Conservation (phyloP, 768 basidiomycete genomes). For the Russula sp. region DNA sequence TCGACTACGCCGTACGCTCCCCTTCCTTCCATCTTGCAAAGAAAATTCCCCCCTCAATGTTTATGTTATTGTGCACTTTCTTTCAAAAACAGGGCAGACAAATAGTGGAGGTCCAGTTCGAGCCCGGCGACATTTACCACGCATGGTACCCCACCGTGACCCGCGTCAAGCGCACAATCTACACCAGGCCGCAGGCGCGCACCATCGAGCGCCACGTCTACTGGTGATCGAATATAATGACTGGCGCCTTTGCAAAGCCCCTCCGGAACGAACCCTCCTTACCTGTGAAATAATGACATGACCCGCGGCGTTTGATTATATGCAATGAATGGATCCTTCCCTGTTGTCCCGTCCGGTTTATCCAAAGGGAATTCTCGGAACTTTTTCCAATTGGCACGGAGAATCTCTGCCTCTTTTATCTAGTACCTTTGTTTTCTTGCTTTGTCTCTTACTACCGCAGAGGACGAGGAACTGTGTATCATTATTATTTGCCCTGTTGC, state of each 20-base stretch:
- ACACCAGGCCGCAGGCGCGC: slow-evolving; percentile 46
- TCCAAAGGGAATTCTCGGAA: neutral
- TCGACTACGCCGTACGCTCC: slow-evolving; percentile 61
- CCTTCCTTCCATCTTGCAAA: no score
- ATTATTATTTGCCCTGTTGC: slow-evolving; percentile 26
- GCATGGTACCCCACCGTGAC: slow-evolving; percentile 80
- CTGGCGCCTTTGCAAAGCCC: no score
- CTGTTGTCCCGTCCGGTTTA: neutral
- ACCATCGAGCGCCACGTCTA: slow-evolving; percentile 74
- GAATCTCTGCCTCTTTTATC: slow-evolving; percentile 16
- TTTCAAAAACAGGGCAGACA: slow-evolving; percentile 60
- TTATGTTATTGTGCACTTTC: neutral
- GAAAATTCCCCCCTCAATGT: neutral
- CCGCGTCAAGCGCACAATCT: slow-evolving; percentile 70
- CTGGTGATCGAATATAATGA: slow-evolving; percentile 46
- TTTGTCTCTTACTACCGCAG: slow-evolving; percentile 11
- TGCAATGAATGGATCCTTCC: neutral
- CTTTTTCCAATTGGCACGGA: neutral
- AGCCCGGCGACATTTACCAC: slow-evolving; percentile 62
- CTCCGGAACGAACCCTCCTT: no score
- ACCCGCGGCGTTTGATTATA: neutral
- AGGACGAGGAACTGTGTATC: slow-evolving; percentile 29
- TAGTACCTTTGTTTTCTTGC: slow-evolving; percentile 14
- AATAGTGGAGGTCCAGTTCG: slow-evolving; percentile 79
- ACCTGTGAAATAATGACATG: neutral